These are phyloP conservation scores for Trichoderma sp. DNA, from an alignment of 2,329 filamentous ascomycete species.

Conservation along the genomic window DNA sequence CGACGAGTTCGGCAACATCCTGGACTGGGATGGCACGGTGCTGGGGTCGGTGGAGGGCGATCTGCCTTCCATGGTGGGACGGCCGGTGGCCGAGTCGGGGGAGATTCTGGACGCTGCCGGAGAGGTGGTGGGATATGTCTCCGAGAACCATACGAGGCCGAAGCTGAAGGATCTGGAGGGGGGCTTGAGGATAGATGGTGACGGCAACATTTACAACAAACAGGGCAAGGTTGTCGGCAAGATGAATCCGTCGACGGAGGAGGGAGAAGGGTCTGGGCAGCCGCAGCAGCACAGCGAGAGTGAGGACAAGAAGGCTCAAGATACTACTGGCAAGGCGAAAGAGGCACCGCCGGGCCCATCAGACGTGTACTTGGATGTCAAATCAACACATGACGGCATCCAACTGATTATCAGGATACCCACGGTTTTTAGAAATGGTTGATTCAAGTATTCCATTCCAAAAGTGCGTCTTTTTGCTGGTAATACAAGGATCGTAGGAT, in stretches of 20 bases:
- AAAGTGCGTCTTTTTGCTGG: not conserved
- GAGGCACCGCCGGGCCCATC: constrained; percentile 46
- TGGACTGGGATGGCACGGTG: constrained; percentile 52
- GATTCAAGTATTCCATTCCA: not conserved
- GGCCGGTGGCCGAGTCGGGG: constrained; percentile 48
- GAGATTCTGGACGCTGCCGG: constrained; percentile 73
- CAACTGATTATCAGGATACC: constrained; percentile 60
- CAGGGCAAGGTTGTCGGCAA: constrained; percentile 63
- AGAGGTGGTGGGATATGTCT: constrained; percentile 75
- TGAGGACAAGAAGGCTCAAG: constrained; percentile 31
- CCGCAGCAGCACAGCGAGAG: not conserved
- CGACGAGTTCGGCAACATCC: constrained; percentile 57
- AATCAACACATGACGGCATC: constrained; percentile 59
- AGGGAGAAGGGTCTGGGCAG: not conserved
- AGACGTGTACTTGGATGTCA: constrained; percentile 59
- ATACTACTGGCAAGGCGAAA: constrained; percentile 36
- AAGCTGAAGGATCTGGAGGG: constrained; percentile 54
- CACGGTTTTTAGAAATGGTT: constrained; percentile 51
- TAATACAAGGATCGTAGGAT: not conserved
- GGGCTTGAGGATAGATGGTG: constrained; percentile 57
- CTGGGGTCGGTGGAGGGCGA: constrained; percentile 56
- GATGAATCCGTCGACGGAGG: constrained; percentile 44
- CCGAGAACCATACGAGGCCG: constrained; percentile 54
- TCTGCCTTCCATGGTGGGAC: constrained; percentile 56
- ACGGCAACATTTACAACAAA: constrained; percentile 60